Evolutionary conservation across 176 grass and related monocot genomes (phyloP).

Genomic region (Carex littledalei): DNA sequence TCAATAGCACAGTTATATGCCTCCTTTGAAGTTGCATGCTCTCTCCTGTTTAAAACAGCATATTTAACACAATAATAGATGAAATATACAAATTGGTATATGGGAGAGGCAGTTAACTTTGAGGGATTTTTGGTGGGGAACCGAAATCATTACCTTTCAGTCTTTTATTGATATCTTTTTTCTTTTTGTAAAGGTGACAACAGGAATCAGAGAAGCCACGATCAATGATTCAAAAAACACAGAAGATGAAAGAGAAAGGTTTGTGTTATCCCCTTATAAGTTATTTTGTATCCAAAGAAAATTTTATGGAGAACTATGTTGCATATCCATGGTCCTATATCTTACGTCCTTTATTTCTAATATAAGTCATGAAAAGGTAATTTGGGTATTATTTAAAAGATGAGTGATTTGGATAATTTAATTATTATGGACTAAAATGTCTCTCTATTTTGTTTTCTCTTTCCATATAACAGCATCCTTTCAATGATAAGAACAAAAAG

Average conservation of each 20-base stretch:
- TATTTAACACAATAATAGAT: background rate
- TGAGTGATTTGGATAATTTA: background rate
- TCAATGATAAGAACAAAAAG: slow-evolving; percentile 42
- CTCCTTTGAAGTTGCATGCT: background rate
- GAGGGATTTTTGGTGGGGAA: background rate
- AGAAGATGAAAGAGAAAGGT: slow-evolving; percentile 57
- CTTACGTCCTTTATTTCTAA: background rate
- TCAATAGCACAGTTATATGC: background rate
- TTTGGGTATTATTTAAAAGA: background rate
- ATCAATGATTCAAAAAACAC: slow-evolving; percentile 22
- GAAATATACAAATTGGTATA: background rate
- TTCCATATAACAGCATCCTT: slow-evolving; percentile 37
- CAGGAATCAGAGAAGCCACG: slow-evolving; percentile 28
- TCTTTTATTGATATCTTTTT: slow-evolving; percentile 12
- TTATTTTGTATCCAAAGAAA: background rate
- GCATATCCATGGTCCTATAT: background rate
- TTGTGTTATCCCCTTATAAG: slow-evolving; percentile 20
- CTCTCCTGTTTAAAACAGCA: background rate
- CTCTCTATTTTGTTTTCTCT: slow-evolving; percentile 12
- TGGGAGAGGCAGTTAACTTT: background rate
- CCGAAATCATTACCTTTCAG: background rate
- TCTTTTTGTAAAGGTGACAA: slow-evolving; percentile 29
- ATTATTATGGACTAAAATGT: slow-evolving; percentile 12
- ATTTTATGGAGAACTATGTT: background rate
- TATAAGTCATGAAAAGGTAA: background rate